Evolutionary conservation across 768 basidiomycete genomes (phyloP), one percentile per base, ranked within the genome.

Genomic region (Mycena filopes): DNA sequence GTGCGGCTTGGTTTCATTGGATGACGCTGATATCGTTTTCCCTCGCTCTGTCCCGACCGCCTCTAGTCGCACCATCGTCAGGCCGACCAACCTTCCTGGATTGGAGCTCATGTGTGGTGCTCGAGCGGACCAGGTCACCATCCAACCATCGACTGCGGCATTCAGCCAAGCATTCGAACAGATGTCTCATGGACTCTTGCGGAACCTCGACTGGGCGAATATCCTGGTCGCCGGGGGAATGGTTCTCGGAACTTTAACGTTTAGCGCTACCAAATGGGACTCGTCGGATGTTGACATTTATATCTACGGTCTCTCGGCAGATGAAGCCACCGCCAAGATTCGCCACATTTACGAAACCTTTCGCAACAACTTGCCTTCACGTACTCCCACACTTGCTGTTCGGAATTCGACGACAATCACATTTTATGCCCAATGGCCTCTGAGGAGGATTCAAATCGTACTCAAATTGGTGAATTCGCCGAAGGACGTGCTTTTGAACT

Each of bases 391-490:
- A 7, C 21, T 63, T n/a, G 54, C 42, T n/a, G 61, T 63, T 1
- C 43, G 61, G n/a, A 63, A 55, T 33, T 55, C 53, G 1, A 53
- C 38, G 16, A 55, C 61, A 3, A 46, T 63, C n/a, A 63, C 61
- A 3, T 55, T 63, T 29, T 63, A 63, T 28, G 11, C 61, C 23
- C 43, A 18, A 1, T 63, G 40, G 8, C 61, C 61, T 2, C 12
- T 49, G 33, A 43, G 61, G 18, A 21, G 61, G 16, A 31, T 63
- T 2, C 61, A 63, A 21, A 18, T 63, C 26, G 61, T 63, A 1
- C 61, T 63, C 23, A 55, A 55, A 20, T 25, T 55, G 15, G 61
- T 41, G n/a, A 13, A 16, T 1, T 55, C 54, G 9, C 51, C 53
- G 1, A 43, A 23, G 11, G 41, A 21, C n/a, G 18, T 36, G 8